Evolutionary conservation across 768 basidiomycete species (phyloP).

Genomic region (Lactifluus volemus): DNA sequence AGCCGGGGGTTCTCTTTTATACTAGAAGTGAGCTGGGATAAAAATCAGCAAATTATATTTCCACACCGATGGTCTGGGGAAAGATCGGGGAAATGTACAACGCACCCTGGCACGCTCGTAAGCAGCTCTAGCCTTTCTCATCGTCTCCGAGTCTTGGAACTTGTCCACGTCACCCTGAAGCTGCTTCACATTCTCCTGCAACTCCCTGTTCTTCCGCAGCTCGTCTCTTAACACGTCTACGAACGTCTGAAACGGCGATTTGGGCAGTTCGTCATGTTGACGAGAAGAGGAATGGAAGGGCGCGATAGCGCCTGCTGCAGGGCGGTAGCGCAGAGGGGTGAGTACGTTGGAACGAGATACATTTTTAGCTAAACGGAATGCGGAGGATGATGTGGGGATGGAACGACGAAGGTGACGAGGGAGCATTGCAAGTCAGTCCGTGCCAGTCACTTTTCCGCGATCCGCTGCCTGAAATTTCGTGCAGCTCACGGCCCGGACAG

Average conservation of each 20-base stretch:
- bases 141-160: constrained; percentile 91
- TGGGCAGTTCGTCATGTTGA: constrained; percentile 56
- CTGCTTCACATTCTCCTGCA: constrained; percentile 96
- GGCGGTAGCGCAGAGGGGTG: constrained; percentile 27
- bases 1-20: constrained; percentile 94
- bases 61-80: too few relatives aligned
- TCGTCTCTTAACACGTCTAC: constrained; percentile 92
- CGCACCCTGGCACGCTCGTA: constrained; percentile 91
- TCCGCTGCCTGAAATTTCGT: neutral
- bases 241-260: constrained; percentile 94
- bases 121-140: constrained; percentile 84
- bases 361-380: constrained; percentile 22
- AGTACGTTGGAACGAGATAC: constrained; percentile 18
- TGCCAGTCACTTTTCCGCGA: too few relatives aligned
- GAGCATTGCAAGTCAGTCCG: constrained; percentile 18
- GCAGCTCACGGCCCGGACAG: neutral
- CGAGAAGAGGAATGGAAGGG: constrained; percentile 60
- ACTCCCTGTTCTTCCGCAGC: constrained; percentile 84
- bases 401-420: constrained; percentile 40
- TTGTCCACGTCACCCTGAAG: constrained; percentile 97
- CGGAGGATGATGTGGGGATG: constrained; percentile 24
- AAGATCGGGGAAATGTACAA: constrained; percentile 11
- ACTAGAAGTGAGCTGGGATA: constrained; percentile 69
- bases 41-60: neutral
- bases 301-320: constrained; percentile 12